Base-by-base conservation (phyloP, 768 basidiomycete species). In the Postia placenta region DNA sequence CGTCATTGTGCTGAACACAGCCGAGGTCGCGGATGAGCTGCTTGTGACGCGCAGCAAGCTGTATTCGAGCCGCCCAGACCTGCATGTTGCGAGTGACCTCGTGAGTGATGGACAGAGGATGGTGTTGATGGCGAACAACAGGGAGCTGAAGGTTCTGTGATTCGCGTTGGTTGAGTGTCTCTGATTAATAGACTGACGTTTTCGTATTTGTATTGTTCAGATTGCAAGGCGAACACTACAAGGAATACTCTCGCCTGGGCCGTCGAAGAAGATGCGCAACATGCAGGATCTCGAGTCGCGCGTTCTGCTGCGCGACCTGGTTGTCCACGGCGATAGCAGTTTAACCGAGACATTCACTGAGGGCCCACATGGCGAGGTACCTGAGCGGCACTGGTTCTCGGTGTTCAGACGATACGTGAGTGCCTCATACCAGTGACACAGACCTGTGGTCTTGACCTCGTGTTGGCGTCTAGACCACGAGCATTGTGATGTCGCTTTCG, bases 21-120 rank as follows among this genome's bases (percentile, higher is more conserved):
- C 47, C 27, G 45, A 54, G 25, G 50, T 51, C 5, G 54, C 54
- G 38, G 53, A 57, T 22, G 56, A 53, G 38, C 51, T 57, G 37
- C 51, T 57, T 50, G 64, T 14, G 49, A 56, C 56, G 36, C 64
- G 64, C 26, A 59, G 60, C 54, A 59, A 52, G 22, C 50, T 39
- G 22, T 66, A 59, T 47, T 64, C 64, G 4, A 58, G 59, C 23
- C 60, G 64, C 22, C 54, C 61, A 12, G 59, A 58, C 22, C 64
- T 61, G 1, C 62, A 65, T 45, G 60, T 65, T 23, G 63, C 63
- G 11, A 60, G 61, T 22, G 64, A 64, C 49, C 60, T 65, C 36
- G 52, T 65, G 58, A 64, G 64, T 50, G 63, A 60, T 23, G 63
- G 61, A 1, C 64, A 65, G 42, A 47, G 64, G 14, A 48, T 61